Percentiles rank a stretch among this genome's conserved stretches.
phyloP scores from a whole-genome alignment of 805 yeast genomes.

The Maudiozyma bulderi region DNA sequence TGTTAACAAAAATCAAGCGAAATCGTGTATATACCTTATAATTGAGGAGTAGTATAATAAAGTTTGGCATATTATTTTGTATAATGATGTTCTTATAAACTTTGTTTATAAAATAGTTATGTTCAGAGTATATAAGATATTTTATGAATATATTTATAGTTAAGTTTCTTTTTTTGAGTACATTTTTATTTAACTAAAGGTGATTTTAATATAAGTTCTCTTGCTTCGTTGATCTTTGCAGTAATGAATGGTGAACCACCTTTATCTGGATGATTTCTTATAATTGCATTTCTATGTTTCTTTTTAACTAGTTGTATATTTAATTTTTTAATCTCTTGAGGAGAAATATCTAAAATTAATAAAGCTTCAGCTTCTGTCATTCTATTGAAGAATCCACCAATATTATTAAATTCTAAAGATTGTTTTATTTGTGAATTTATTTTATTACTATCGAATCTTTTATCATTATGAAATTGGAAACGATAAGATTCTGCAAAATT shows the following conservation, averaged over 20 bases:
- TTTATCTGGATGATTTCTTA: slow-evolving; percentile 87
- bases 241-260: slow-evolving; percentile 90
- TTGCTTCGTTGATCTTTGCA: slow-evolving; percentile 86
- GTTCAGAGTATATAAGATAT: too few species aligned
- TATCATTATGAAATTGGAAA: slow-evolving; percentile 5
- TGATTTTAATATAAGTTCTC: slow-evolving; percentile 46
- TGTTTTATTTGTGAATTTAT: slow-evolving; percentile 9
- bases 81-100: too few species aligned
- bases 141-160: too few species aligned
- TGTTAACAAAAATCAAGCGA: too few species aligned
- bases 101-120: too few species aligned
- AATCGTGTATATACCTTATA: too few species aligned
- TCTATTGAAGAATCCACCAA: slow-evolving; percentile 53
- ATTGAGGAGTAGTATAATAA: too few species aligned
- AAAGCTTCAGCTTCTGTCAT: slow-evolving; percentile 70
- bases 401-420: slow-evolving; percentile 25
- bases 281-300: slow-evolving; percentile 74
- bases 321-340: slow-evolving; percentile 44
- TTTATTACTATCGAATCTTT: slow-evolving; percentile 10
- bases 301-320: slow-evolving; percentile 51
- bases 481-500: slow-evolving; percentile 4
- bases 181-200: slow-evolving; percentile 11
- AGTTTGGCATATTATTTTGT: too few species aligned
- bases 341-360: slow-evolving; percentile 49
- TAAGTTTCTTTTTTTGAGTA: not conserved